phyloP scores from a whole-genome alignment of 108 stramenopile genomes.

The Cylindrotheca closterium region DNA sequence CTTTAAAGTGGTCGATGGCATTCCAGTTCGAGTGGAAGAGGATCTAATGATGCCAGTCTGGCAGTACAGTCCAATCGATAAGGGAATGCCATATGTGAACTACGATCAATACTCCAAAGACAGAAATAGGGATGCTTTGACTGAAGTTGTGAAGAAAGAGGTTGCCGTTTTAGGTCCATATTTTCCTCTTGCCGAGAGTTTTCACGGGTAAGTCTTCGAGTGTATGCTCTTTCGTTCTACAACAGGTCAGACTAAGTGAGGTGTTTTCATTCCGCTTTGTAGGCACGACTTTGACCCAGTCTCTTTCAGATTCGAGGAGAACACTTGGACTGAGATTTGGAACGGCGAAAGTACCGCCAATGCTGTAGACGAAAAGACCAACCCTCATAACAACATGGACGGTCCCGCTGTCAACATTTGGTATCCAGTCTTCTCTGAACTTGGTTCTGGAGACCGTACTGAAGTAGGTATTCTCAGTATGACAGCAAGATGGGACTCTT shows the following conservation, averaged over 20 bases:
- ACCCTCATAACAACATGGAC: background rate
- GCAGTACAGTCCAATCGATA: background rate
- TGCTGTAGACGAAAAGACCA: background rate
- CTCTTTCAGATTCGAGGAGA: background rate
- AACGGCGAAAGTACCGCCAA: background rate
- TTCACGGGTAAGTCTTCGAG: background rate
- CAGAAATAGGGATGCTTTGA: background rate
- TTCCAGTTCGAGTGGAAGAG: background rate
- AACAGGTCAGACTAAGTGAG: background rate
- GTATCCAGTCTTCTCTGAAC: background rate
- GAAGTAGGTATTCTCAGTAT: conserved; percentile 47
- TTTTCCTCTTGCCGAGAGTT: background rate
- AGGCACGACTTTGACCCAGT: background rate
- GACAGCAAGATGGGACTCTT: conserved; percentile 47
- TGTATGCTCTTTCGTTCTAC: background rate
- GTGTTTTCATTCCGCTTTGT: background rate
- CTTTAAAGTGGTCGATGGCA: background rate
- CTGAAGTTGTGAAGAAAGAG: background rate
- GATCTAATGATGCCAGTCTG: background rate
- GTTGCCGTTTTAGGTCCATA: background rate
- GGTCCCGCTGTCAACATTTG: background rate
- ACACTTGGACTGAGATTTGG: background rate
- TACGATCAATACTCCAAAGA: background rate
- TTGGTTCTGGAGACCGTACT: background rate
- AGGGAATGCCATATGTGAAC: background rate